Conservation (phyloP, 2,329 filamentous ascomycete genomes). For the Diaporthe helianthi region DNA sequence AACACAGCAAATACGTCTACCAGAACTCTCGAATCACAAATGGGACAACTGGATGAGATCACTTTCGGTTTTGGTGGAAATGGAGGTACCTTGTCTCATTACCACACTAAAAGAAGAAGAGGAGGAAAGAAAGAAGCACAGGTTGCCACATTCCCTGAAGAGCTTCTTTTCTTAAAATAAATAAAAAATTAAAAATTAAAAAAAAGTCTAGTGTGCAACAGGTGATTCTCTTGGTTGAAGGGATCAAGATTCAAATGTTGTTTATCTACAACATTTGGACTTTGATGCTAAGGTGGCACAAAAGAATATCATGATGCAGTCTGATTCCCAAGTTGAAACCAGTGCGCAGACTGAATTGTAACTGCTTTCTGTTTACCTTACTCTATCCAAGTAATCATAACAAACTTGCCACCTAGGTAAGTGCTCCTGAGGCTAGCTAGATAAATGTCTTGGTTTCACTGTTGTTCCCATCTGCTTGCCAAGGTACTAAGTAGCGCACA, state of each 20-base stretch:
- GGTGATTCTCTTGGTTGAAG: not conserved
- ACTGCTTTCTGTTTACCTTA: not conserved
- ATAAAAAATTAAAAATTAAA: not conserved
- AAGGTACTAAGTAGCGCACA: too few species aligned
- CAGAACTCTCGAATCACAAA: not conserved
- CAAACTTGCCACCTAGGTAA: too few species aligned
- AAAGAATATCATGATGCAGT: not conserved
- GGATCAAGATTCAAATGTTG: not conserved
- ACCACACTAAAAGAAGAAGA: not conserved
- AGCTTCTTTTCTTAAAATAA: too few species aligned
- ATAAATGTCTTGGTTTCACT: too few species aligned
- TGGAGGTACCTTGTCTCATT: not conserved
- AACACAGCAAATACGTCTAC: not conserved
- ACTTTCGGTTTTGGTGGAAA: not conserved
- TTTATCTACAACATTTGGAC: not conserved
- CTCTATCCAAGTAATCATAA: not conserved
- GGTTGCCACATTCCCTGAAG: not conserved
- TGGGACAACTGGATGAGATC: not conserved
- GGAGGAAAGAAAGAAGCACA: not conserved
- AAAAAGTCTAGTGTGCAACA: not conserved
- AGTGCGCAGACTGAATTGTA: not conserved
- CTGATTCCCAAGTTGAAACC: not conserved
- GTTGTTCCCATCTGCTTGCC: too few species aligned
- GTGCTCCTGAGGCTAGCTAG: not conserved
- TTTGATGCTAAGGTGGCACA: not conserved